Conservation (phyloP, 306 rosid genomes). For the Sophora flavescens region DNA sequence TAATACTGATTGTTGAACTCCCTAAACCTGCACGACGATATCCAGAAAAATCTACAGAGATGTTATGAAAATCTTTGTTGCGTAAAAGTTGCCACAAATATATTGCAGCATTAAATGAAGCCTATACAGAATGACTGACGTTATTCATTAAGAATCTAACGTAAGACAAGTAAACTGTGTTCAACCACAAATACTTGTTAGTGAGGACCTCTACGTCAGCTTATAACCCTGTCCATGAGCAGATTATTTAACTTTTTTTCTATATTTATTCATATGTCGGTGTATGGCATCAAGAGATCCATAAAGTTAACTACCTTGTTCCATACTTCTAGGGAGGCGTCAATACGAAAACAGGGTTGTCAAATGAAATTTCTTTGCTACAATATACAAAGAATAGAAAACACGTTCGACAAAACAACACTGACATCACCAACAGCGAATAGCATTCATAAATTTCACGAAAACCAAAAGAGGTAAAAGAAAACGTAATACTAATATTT, state of each 20-base stretch:
- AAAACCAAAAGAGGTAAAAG: not conserved
- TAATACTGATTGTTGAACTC: constrained; percentile 5
- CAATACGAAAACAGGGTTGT: constrained; percentile 12
- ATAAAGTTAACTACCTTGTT: constrained; percentile 17
- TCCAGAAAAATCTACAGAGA: not conserved
- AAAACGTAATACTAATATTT: constrained; percentile 15
- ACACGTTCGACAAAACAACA: not conserved
- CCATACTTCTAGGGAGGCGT: constrained; percentile 18
- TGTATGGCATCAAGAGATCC: constrained; percentile 18
- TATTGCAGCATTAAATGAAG: constrained; percentile 14
- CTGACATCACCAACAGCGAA: constrained; percentile 37
- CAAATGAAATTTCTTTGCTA: constrained; percentile 27
- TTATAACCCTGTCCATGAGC: constrained; percentile 14
- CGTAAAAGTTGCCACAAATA: constrained; percentile 19
- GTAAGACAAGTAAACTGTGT: constrained; percentile 29
- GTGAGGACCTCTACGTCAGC: constrained; percentile 32
- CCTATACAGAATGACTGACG: not conserved
- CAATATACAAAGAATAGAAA: constrained; percentile 20
- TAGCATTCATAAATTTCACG: constrained; percentile 34
- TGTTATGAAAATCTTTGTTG: constrained; percentile 2
- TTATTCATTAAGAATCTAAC: not conserved
- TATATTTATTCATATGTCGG: constrained; percentile 11
- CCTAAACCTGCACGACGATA: not conserved
- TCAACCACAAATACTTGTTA: constrained; percentile 26
- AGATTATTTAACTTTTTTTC: constrained; percentile 18